Evolutionary conservation across 225 moss, liverwort and hornwort species (phyloP), one percentile per base, ranked within the genome.

Genomic region (Polytrichum commune): DNA sequence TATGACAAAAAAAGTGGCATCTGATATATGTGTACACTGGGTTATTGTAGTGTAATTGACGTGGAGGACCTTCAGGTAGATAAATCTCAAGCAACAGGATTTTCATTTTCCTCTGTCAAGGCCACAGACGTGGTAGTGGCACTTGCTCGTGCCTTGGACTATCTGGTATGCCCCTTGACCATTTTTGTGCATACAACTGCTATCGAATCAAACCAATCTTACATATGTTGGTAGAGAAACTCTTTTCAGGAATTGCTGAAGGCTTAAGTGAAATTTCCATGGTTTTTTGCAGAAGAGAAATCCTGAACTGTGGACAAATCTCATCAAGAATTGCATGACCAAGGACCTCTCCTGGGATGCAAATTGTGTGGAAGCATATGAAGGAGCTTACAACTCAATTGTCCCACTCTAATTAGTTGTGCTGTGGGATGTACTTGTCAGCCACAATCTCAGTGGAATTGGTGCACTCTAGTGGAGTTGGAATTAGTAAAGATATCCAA

Each of bases 301-400:
- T 78, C 81, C 77, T 29, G 75, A 80, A 62, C 73, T 29, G 61
- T 92, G 91, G 89, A 60, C 81, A 19, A 73, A 57, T 46, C 87
- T 92, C 19, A 64, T 87, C 67, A 71, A 62, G 27, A 87, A 85
- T 72, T 87, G 85, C 77, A 92, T 85, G 78, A 73, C 77, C 55
- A 80, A 63, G 55, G 83, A 83, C 72, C 56, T 73, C n/a, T 81
- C 83, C 3, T 89, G 87, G 89, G 83, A 87, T 63, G 77, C 85
- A 61, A 80, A 63, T 54, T 92, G 89, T 85, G 83, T 78, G 55
- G 83, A 91, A 55, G 75, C 81, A 35, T 89, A 89, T 23, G 80
- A 89, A 77, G 83, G 77, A 64, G 87, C 76, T 8, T 91, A 91
- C 66, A 86, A 76, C 72, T 89, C 85, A 32, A n/a, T 87, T 57